These are phyloP conservation scores for Moringa oleifera DNA, from an alignment of 345 rosid species.

Conservation along the genomic window DNA sequence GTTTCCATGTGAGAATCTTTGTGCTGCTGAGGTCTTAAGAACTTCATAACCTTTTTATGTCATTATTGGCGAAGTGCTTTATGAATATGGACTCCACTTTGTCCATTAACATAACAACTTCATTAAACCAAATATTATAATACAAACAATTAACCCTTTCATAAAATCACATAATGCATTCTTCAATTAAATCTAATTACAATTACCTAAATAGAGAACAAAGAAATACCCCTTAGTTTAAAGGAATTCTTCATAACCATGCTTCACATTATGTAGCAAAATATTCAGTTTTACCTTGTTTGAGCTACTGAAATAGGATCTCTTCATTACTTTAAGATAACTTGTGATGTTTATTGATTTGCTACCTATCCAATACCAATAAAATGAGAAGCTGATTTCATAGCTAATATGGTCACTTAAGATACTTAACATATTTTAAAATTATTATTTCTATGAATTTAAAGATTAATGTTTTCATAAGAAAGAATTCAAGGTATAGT, in stretches of 20 bases:
- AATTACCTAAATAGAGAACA: too few relatives aligned
- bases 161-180: too few relatives aligned
- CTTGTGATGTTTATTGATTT: conserved; percentile 76
- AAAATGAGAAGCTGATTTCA: too few relatives aligned
- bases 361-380: conserved; percentile 78
- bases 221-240: too few relatives aligned
- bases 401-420: too few relatives aligned
- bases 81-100: conserved; percentile 98
- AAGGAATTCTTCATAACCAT: too few relatives aligned
- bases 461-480: too few relatives aligned
- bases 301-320: conserved; percentile 84
- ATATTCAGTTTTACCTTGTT: conserved; percentile 63
- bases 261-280: too few relatives aligned
- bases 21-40: conserved; percentile 76
- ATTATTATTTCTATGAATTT: too few relatives aligned
- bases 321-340: conserved; percentile 77
- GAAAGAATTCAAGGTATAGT: too few relatives aligned
- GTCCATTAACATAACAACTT: conserved; percentile 86
- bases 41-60: conserved; percentile 98
- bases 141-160: not conserved
- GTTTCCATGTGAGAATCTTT: conserved; percentile 95
- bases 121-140: not conserved
- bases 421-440: too few relatives aligned
- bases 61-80: conserved; percentile 91
- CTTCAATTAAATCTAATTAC: too few relatives aligned